phyloP scores from a whole-genome alignment of 371 early-diverging fungal genomes.

The Dentiscutata heterogama region DNA sequence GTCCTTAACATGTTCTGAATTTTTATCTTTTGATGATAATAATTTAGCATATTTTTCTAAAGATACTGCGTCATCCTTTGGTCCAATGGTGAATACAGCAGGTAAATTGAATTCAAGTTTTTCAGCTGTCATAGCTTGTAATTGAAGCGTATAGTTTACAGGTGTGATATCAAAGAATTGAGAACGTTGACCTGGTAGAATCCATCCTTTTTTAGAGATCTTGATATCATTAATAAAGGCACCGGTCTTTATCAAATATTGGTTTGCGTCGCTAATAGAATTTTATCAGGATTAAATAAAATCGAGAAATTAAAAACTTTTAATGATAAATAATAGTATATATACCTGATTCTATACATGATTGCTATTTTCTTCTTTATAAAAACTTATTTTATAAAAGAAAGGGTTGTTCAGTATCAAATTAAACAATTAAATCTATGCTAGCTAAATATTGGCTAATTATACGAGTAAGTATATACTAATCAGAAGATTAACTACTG shows the following conservation, averaged over 20 bases:
- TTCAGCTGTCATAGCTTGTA: slow-evolving; percentile 65
- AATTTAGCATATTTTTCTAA: slow-evolving; percentile 59
- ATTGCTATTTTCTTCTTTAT: neutral
- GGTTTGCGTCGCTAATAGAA: slow-evolving; percentile 49
- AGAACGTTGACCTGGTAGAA: slow-evolving; percentile 56
- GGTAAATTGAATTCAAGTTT: slow-evolving; percentile 64
- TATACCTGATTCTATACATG: slow-evolving; percentile 36
- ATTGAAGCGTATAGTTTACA: slow-evolving; percentile 57
- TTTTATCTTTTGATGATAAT: slow-evolving; percentile 50
- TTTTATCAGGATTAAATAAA: no score
- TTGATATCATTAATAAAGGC: slow-evolving; percentile 60
- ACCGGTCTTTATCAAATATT: slow-evolving; percentile 62
- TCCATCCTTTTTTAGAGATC: slow-evolving; percentile 70
- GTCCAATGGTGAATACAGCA: slow-evolving; percentile 64
- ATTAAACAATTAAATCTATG: no score
- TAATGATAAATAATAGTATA: neutral
- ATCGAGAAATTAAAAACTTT: neutral
- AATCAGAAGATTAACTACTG: no score
- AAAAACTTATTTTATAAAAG: no score
- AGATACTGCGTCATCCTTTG: slow-evolving; percentile 52
- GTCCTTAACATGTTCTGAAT: slow-evolving; percentile 50
- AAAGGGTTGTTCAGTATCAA: no score
- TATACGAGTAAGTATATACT: no score
- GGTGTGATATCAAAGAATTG: slow-evolving; percentile 57
- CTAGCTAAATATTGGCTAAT: no score